phyloP scores from a whole-genome alignment of 1,284 basidiomycete genomes.

The Coniophora puteana region DNA sequence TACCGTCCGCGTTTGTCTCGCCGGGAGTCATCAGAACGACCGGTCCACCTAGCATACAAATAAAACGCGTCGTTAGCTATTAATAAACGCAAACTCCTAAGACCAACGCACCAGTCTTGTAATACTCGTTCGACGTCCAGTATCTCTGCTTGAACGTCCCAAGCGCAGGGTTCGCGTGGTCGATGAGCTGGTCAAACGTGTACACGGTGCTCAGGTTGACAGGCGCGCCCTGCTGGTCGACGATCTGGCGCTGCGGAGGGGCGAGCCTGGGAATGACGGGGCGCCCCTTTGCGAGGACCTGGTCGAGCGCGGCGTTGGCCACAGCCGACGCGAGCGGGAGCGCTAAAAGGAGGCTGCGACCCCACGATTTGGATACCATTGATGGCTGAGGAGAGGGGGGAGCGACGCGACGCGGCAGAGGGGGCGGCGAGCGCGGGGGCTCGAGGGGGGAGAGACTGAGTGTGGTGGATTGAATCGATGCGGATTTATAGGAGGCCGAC shows the following conservation, averaged over 20 bases:
- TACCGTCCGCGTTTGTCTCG: conserved; percentile 42
- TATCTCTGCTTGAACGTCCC: conserved; percentile 77
- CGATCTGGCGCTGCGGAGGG: conserved; percentile 8
- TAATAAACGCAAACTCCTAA: background rate
- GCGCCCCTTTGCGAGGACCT: too few species aligned
- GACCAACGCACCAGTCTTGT: conserved; percentile 41
- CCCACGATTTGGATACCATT: too few species aligned
- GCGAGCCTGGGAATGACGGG: too few species aligned
- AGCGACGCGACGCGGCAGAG: too few species aligned
- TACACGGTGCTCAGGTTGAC: conserved; percentile 44
- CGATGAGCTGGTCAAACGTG: conserved; percentile 68
- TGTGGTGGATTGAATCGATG: too few species aligned
- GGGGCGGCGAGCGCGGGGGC: too few species aligned
- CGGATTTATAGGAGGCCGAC: too few species aligned
- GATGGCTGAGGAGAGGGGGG: too few species aligned
- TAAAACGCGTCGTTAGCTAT: background rate
- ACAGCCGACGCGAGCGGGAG: too few species aligned
- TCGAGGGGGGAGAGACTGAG: too few species aligned
- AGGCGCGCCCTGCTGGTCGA: conserved; percentile 17
- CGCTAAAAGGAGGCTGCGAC: too few species aligned
- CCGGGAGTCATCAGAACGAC: conserved; percentile 58
- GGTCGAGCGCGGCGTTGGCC: too few species aligned
- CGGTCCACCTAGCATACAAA: conserved; percentile 60
- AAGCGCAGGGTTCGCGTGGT: conserved; percentile 62
- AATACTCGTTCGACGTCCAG: conserved; percentile 64